Conservation (phyloP, 2,329 filamentous ascomycete species). For the Kalaharituber pfeilii region DNA sequence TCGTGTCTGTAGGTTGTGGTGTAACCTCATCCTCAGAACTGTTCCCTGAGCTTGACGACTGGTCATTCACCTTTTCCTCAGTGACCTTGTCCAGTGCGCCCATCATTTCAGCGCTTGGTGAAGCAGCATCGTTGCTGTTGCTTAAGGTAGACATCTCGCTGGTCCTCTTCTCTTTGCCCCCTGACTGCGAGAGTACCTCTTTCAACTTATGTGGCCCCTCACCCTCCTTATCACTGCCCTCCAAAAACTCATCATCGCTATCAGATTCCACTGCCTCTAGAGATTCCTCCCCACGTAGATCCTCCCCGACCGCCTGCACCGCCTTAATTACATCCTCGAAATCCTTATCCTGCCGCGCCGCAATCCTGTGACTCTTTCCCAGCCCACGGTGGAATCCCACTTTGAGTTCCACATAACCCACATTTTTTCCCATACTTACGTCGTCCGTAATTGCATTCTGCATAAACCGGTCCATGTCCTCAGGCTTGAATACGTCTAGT, state of each 20-base stretch:
- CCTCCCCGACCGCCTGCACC: slow-evolving; percentile 32
- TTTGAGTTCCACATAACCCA: slow-evolving; percentile 41
- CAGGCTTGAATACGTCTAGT: slow-evolving; percentile 55
- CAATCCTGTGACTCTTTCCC: slow-evolving; percentile 39
- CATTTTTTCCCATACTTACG: slow-evolving; percentile 39
- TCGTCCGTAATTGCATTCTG: slow-evolving; percentile 37
- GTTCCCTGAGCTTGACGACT: neutral
- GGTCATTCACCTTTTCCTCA: neutral
- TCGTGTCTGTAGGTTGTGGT: slow-evolving; percentile 16
- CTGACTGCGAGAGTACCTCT: neutral
- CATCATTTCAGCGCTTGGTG: too few relatives aligned
- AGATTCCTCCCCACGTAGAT: slow-evolving; percentile 28
- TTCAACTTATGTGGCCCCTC: neutral
- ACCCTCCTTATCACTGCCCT: too few relatives aligned
- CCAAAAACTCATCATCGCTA: neutral
- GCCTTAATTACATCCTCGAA: slow-evolving; percentile 46
- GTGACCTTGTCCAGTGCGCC: neutral
- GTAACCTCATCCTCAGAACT: slow-evolving; percentile 19
- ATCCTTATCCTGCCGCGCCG: slow-evolving; percentile 35
- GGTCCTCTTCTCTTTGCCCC: neutral
- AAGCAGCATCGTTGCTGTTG: neutral
- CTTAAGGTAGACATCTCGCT: neutral
- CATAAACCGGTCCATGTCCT: slow-evolving; percentile 40
- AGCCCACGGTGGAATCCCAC: slow-evolving; percentile 46
- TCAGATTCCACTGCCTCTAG: slow-evolving; percentile 5